Evolutionary conservation across 2,329 filamentous ascomycete genomes (phyloP), one percentile per base, ranked within the genome.

Genomic region (Pseudofabraea citricarpa): DNA sequence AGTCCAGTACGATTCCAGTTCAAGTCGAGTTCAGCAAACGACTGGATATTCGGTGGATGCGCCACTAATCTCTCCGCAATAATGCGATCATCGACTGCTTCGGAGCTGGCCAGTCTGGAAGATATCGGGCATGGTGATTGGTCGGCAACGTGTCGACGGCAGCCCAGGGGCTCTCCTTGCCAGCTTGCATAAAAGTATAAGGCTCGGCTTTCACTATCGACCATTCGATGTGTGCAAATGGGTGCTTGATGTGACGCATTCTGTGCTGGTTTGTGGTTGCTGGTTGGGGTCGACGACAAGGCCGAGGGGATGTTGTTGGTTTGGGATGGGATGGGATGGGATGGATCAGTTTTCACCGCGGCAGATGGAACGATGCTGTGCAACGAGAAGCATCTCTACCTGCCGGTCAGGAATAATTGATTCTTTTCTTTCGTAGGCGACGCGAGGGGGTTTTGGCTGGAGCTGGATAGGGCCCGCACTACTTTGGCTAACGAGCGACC

Each of bases 201-300:
- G 40, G 37, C 19, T 43, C 45, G 15, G 39, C 46, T 41, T 45
- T 52, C 38, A 36, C 40, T 46, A 26, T 10, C 39, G 8, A 26
- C 53, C 50, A 56, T 44, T 53, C 45, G 37, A 47, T 45, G 24
- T 12, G 7, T 27, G 22, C 23, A 31, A 20, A 22, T 41, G 35
- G 26, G 38, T 36, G 47, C 48, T 42, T 48, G 36, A 26, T 54
- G 42, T 53, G 50, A 56, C 50, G 50, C 49, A 49, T 49, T 18
- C 43, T 44, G 35, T 27, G 41, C 40, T 37, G 43, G 27, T 31
- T 15, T 10, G 13, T 2, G 27, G 6, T 12, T 40, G 21, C 36
- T 35, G 6, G 33, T 9, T 15, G 33, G 15, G 33, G 13, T 19
- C 19, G 33, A 36, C n/a, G 16, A 9, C 15, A 36, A 21, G 33